Conservation (phyloP, 2,329 filamentous ascomycete species). For the Fusarium foetens region DNA sequence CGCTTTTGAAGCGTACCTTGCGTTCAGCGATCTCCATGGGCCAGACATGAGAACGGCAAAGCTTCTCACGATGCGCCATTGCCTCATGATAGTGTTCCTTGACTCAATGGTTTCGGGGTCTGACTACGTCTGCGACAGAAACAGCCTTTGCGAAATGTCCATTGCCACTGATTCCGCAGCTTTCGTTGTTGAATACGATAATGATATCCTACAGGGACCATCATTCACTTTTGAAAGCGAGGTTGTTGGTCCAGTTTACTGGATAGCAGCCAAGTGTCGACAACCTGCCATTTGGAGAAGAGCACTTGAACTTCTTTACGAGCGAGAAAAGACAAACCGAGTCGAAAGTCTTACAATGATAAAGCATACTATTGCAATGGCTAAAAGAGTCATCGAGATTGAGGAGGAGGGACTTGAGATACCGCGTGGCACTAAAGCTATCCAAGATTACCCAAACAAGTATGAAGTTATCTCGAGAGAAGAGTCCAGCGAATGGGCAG, state of each 20-base stretch:
- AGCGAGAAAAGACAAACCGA: background rate
- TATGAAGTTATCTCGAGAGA: background rate
- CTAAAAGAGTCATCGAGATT: background rate
- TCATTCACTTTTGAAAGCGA: background rate
- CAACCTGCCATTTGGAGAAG: background rate
- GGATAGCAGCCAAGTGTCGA: background rate
- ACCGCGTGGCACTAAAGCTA: fast-evolving
- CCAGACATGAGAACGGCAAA: background rate
- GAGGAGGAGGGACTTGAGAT: background rate
- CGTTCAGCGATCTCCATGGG: background rate
- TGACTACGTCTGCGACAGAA: background rate
- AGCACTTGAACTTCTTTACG: background rate
- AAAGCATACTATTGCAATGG: background rate
- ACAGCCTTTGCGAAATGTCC: background rate
- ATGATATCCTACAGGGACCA: fast-evolving
- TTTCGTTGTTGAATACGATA: background rate
- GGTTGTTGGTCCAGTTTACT: background rate
- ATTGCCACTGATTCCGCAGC: background rate
- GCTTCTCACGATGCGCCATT: background rate
- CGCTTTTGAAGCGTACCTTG: background rate
- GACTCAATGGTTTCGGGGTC: background rate
- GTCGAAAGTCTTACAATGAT: background rate
- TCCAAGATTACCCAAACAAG: background rate
- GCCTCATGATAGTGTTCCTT: background rate
- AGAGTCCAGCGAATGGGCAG: background rate